Percentiles rank a stretch among this genome's conserved stretches.
Conservation (phyloP, 768 basidiomycete genomes). For the Tricholoma terreum region DNA sequence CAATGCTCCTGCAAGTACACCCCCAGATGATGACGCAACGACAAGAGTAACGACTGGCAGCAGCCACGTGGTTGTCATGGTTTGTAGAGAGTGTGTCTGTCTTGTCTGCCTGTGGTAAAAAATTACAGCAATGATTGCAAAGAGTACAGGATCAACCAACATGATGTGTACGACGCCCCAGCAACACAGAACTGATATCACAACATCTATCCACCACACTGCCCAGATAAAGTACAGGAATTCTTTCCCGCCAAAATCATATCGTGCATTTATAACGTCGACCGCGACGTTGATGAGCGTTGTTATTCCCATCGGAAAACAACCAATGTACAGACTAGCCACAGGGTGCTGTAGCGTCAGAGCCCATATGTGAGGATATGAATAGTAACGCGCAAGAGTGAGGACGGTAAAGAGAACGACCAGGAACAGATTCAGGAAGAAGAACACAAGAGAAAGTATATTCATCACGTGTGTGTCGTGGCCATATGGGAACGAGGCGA, state of each 20-base stretch:
- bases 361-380: constrained; percentile 42
- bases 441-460: constrained; percentile 19
- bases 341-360: constrained; percentile 47
- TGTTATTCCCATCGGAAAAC: constrained; percentile 48
- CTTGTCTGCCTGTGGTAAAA: constrained; percentile 44
- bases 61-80: constrained; percentile 65
- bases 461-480: constrained; percentile 37
- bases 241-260: constrained; percentile 42
- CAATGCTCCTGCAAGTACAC: constrained; percentile 51
- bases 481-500: constrained; percentile 57
- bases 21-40: constrained; percentile 69
- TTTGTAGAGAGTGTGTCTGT: constrained; percentile 52
- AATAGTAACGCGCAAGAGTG: constrained; percentile 37
- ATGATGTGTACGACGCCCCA: constrained; percentile 65
- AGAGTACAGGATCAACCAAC: constrained; percentile 37
- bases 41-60: constrained; percentile 74
- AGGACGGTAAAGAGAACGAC: constrained; percentile 42
- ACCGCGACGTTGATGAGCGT: constrained; percentile 49
- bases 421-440: constrained; percentile 39
- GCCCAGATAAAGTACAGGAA: constrained; percentile 55
- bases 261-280: constrained; percentile 36
- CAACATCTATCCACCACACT: constrained; percentile 63
- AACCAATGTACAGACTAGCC: constrained; percentile 46
- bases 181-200: constrained; percentile 50
- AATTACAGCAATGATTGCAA: background rate